Evolutionary conservation across 2,329 filamentous ascomycete species (phyloP), one percentile per base, ranked within the genome.

Genomic region (Chaetomium sp.): DNA sequence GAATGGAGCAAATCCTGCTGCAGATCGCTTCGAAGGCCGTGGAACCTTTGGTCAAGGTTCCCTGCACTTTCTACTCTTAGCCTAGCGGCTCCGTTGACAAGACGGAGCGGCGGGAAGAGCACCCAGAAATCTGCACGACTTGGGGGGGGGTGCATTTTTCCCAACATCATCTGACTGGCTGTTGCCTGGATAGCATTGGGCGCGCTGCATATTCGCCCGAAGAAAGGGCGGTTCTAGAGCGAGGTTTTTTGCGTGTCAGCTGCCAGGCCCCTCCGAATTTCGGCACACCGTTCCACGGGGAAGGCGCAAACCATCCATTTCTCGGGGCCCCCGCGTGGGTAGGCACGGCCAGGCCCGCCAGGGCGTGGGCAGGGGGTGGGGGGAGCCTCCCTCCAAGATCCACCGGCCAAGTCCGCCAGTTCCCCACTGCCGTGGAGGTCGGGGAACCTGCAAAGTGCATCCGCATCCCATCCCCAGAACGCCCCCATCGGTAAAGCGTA

Each of bases 1-100:
- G 12, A 50, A 55, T 49, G 12, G 35, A 57, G 57, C 57, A 55
- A 67, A 57, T 64, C 47, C 47, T 23, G 42, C 47, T 56, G 57
- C 55, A 56, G 57, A 60, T 68, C 65, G 33, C 42, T 25, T 35
- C 33, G 67, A 65, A 65, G 31, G 42, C 31, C 33, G 60, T 67
- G 65, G 67, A 69, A 66, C 62, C 45, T 56, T 27, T 21, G 50
- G 33, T 54, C 65, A 47, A 47, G 49, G 8, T 65, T 65, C 65
- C 54, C 45, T 65, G 57, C 57, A 29, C 54, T 60, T 68, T 47
- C 67, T 65, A 25, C 57, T 63, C 60, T 57, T 25, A 63, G 67
- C 27, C 47, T 68, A 64, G 64, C 38, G 60, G 25, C 38, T 23
- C 35, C 56, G 23, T 27, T 25, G 38, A 45, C 23, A 33, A 31